Base-by-base conservation (phyloP, 2,329 filamentous ascomycete genomes). In the Hypoxylon sp. region DNA sequence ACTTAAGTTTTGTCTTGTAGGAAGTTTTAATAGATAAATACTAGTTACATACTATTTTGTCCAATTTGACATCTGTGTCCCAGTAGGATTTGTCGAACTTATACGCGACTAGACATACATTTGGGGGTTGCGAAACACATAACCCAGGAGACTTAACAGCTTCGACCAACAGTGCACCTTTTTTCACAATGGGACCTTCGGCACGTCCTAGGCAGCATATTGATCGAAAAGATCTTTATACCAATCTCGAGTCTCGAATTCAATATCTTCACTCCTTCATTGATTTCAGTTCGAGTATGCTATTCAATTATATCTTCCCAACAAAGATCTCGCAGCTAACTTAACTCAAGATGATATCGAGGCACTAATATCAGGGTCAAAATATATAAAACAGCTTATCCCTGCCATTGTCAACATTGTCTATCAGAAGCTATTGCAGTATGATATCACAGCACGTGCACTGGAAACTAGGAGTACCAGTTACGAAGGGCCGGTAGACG, bases 381-480 rank as follows among this genome's bases (percentile, higher is more conserved):
- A 93, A 78, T 94, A 94, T 81, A 91, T 94, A 82, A 92, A 91
- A 75, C 88, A 90, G n/a, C 86, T 95, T 33, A 94, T 95, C 70
- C 93, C 93, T 0, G 90, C 92, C 50, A 87, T 96, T 22, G 92
- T 95, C 75, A 94, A 94, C 80, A 92, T 94, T 67, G 91, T 95
- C 35, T 96, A 95, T 83, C 90, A 90, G 76, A 95, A 95, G 78
- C 86, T 96, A 0, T 83, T 95, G 10, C 88, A 90, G 75, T 93
- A 92, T 80, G 93, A 95, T 77, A 93, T 95, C 78, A 96, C 93
- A 3, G 92, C 93, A 1, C 87, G 91, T 58, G 91, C 92, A 13
- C 94, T 95, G 78, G 86, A 89, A 65, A 89, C 87, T 1, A 81
- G 85, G 22, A 87, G 84, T 67, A 89, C 87, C 1, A 89, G 88